These are phyloP conservation scores for Syzygium malaccense DNA, from an alignment of 441 rosid species.

Conservation along the genomic window DNA sequence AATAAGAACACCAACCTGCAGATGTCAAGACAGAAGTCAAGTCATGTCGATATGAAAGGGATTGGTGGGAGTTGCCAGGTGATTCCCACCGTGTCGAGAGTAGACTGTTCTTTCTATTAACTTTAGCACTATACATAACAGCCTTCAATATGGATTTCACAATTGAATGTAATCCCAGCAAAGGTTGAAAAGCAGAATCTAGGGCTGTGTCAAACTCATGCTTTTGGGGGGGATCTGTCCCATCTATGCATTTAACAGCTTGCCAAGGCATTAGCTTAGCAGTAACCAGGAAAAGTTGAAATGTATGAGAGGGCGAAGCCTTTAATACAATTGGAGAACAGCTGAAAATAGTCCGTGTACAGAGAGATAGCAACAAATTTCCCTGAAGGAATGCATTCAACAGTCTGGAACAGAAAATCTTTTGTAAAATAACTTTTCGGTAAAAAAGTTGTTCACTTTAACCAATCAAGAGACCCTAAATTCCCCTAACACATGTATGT, in stretches of 20 bases:
- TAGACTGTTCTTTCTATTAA: neutral
- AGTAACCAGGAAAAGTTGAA: neutral
- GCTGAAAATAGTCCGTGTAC: neutral
- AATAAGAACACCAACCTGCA: conserved; percentile 90
- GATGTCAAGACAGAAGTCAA: conserved; percentile 1
- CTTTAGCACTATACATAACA: neutral
- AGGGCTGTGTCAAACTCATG: neutral
- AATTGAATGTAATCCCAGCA: neutral
- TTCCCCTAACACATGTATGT: neutral
- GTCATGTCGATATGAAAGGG: neutral
- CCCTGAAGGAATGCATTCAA: neutral
- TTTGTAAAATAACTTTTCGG: neutral
- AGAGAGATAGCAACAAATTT: neutral
- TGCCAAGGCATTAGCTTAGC: neutral
- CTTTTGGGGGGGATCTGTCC: neutral
- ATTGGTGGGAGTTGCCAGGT: neutral
- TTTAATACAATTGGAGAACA: neutral
- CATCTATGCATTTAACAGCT: neutral
- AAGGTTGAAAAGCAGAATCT: neutral
- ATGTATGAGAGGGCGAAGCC: neutral
- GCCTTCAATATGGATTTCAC: neutral
- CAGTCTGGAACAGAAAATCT: neutral
- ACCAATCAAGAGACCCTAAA: neutral
- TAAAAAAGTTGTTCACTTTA: neutral
- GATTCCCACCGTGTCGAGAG: neutral